Evolutionary conservation across 2,329 filamentous ascomycete genomes (phyloP), one percentile per base, ranked within the genome.

Genomic region (Zasmidium angulare): DNA sequence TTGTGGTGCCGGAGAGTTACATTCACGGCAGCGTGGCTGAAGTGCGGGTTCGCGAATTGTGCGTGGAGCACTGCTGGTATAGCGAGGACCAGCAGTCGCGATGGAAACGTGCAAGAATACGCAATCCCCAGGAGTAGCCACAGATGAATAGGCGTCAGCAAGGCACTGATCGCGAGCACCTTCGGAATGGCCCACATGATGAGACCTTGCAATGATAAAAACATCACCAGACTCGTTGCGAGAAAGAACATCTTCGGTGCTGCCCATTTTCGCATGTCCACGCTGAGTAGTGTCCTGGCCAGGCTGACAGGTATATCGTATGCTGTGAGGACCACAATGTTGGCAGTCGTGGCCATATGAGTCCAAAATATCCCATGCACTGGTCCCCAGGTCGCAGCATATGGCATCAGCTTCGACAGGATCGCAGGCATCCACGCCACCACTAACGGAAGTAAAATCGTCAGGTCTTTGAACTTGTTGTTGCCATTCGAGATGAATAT

Each of bases 1-100:
- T 88, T 86, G 36, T 89, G 81, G 0, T 80, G 75, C 20, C 79
- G 76, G 47, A 98, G 77, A 0, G 85, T 87, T 3, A 77, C 77
- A 69, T 96, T 86, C 65, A 80, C 78, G 0, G 83, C 79, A 0
- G 86, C 84, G 51, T 85, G 83, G 53, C 40, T 47, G 36, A 90
- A 78, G 72, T 96, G 92, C 0, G 87, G 83, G 73, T 97, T 97
- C 55, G 87, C 81, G 36, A 88, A 78, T 26, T 86, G 78, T 0
- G 89, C 87, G 71, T 93, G 89, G 6, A 91, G 72, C 43, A 96
- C 71, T 0, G 90, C 89, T 1, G 93, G 91, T 36, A 93, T 71
- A 0, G 86, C 84, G 47, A 88, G 80, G 0, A 89, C 67, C 2
- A 93, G 74, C 53, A 89, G 77, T 65, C 84, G 87, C 0, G 89